These are phyloP conservation scores for Coemansia sp. DNA, from an alignment of 192 early-diverging fungal species.

Conservation along the genomic window DNA sequence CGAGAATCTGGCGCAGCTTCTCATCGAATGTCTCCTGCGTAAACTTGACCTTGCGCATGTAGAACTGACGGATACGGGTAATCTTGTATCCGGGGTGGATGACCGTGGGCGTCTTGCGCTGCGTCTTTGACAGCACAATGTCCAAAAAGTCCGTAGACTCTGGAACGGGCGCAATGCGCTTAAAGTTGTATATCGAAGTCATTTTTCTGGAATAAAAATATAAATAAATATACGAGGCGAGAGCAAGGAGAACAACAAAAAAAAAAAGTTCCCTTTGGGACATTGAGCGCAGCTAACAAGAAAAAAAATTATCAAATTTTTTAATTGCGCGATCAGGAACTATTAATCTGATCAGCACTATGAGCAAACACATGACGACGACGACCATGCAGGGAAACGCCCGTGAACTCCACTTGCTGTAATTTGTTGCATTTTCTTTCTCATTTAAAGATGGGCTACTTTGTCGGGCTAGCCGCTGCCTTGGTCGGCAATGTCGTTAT, in stretches of 20 bases:
- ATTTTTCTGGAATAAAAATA: conserved; percentile 6
- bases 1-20: conserved; percentile 88
- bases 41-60: conserved; percentile 99
- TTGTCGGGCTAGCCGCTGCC: conserved; percentile 43
- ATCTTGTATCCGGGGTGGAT: conserved; percentile 98
- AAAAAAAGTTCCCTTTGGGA: too few relatives aligned
- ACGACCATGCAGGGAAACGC: neutral
- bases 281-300: neutral
- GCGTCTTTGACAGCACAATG: conserved; percentile 97
- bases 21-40: conserved; percentile 97
- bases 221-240: neutral
- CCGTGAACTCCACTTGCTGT: neutral
- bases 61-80: conserved; percentile 95
- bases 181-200: conserved; percentile 94
- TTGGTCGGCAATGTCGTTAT: conserved; percentile 51
- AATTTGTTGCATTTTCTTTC: neutral
- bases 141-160: conserved; percentile 92
- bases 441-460: conserved; percentile 24
- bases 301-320: conserved; percentile 13
- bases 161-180: conserved; percentile 94
- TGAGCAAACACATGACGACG: neutral
- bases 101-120: conserved; percentile 96
- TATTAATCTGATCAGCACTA: neutral
- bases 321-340: conserved; percentile 3
- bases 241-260: neutral